Percentiles rank a stretch among this genome's conserved stretches.
phyloP scores from a whole-genome alignment of 2,329 filamentous ascomycete species.

The Botrytis tulipae region DNA sequence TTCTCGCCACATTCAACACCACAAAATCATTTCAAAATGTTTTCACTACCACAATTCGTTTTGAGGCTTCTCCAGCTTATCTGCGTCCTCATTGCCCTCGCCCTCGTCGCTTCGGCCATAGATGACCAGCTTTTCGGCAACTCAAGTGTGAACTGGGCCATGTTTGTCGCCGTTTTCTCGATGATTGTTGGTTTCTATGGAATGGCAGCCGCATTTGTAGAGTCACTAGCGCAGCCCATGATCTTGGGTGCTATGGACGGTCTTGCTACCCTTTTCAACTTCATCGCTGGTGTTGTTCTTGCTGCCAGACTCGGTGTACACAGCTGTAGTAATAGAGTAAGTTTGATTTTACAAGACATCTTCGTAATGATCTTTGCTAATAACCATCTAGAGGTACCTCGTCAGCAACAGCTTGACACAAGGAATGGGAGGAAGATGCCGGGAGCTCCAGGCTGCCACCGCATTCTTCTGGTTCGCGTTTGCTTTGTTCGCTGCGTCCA shows the following conservation, averaged over 20 bases:
- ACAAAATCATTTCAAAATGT: conserved; percentile 25
- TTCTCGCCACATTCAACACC: not conserved
- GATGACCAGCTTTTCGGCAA: conserved; percentile 59
- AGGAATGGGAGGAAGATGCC: conserved; percentile 66
- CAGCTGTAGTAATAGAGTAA: conserved; percentile 62
- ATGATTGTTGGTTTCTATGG: conserved; percentile 67
- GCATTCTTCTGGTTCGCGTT: conserved; percentile 82
- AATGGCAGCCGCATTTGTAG: conserved; percentile 54
- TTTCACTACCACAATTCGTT: conserved; percentile 27
- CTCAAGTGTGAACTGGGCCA: conserved; percentile 55
- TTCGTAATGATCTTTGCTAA: not conserved
- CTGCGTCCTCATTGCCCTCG: conserved; percentile 35
- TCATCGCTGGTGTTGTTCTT: conserved; percentile 68
- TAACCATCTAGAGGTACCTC: conserved; percentile 40
- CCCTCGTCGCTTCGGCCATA: conserved; percentile 39
- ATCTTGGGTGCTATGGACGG: conserved; percentile 56
- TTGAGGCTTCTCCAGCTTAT: conserved; percentile 35
- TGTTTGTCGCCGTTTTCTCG: conserved; percentile 66
- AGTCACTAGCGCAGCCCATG: conserved; percentile 50
- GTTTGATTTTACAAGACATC: conserved; percentile 32
- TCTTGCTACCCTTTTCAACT: conserved; percentile 61
- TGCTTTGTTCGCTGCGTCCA: conserved; percentile 55
- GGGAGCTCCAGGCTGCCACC: conserved; percentile 69
- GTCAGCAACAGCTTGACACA: conserved; percentile 54
- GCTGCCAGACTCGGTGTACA: conserved; percentile 66